Percentiles rank a stretch among this genome's conserved stretches.
phyloP scores from a whole-genome alignment of 805 yeast species.

The Sugiyamaella lignohabitans region DNA sequence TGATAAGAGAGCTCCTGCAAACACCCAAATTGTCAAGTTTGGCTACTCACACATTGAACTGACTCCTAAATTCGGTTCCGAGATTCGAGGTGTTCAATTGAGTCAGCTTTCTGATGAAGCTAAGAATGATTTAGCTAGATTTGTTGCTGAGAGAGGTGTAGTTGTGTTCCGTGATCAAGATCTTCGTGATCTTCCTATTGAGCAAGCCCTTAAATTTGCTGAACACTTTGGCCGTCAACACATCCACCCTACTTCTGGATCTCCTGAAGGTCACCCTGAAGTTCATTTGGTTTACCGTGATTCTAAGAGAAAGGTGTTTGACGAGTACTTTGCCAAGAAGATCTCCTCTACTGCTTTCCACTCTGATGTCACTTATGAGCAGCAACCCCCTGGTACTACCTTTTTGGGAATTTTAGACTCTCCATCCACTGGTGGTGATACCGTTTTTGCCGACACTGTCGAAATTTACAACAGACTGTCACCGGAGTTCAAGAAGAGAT shows the following conservation, averaged over 20 bases:
- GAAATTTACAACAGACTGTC: conserved; percentile 71
- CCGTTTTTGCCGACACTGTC: conserved; percentile 63
- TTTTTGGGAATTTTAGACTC: conserved; percentile 56
- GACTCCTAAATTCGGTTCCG: conserved; percentile 59
- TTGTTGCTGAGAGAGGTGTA: conserved; percentile 45
- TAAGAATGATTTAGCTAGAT: conserved; percentile 42
- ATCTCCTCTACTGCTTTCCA: conserved; percentile 46
- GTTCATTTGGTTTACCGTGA: conserved; percentile 56
- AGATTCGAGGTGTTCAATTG: conserved; percentile 43
- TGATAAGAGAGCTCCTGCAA: conserved; percentile 9
- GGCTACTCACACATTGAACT: conserved; percentile 32
- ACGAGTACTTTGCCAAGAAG: conserved; percentile 10
- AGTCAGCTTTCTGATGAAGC: conserved; percentile 38
- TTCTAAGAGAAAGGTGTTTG: conserved; percentile 24
- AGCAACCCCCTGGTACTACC: conserved; percentile 67
- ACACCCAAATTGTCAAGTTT: conserved; percentile 21
- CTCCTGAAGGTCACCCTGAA: conserved; percentile 53
- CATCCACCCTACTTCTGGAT: conserved; percentile 69
- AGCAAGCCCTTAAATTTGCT: conserved; percentile 43
- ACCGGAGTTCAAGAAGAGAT: conserved; percentile 51
- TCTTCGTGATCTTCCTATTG: conserved; percentile 35
- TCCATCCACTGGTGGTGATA: conserved; percentile 68
- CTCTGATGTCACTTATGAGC: conserved; percentile 68
- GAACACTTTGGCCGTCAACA: conserved; percentile 64
- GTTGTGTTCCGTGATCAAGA: conserved; percentile 48